These are phyloP conservation scores for Nakataea oryzae DNA, from an alignment of 2,329 filamentous ascomycete genomes.

Conservation along the genomic window DNA sequence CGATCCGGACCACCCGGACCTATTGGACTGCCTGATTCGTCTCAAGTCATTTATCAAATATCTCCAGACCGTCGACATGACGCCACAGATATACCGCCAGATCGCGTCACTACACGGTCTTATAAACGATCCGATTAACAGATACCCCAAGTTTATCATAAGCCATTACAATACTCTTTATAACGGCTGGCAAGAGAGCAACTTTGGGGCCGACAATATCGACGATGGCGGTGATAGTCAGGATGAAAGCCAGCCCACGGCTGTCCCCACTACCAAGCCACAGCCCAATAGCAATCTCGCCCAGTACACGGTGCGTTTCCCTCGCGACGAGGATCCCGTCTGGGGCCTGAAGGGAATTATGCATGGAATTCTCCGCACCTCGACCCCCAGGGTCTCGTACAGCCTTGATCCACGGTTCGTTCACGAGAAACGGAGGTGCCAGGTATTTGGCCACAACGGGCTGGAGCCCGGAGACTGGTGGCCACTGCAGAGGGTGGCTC, in stretches of 20 bases:
- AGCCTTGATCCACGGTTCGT: conserved; percentile 8
- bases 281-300: background rate
- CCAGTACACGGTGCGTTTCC: conserved; percentile 4
- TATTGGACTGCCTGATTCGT: background rate
- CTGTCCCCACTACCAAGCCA: background rate
- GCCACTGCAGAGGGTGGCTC: conserved; percentile 36
- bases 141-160: background rate
- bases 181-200: background rate
- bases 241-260: background rate
- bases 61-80: background rate
- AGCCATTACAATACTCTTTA: background rate
- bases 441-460: conserved; percentile 20
- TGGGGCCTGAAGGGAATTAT: conserved; percentile 19
- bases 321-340: conserved; percentile 15
- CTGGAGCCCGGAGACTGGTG: conserved; percentile 35
- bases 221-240: background rate
- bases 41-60: conserved; percentile 1
- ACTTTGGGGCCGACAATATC: background rate
- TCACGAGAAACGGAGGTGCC: conserved; percentile 7
- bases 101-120: background rate
- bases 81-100: background rate
- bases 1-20: background rate
- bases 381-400: conserved; percentile 4
- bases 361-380: conserved; percentile 13
- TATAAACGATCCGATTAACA: background rate